Evolutionary conservation across 2,329 filamentous ascomycete species (phyloP).

Genomic region (Truncatella angustata): DNA sequence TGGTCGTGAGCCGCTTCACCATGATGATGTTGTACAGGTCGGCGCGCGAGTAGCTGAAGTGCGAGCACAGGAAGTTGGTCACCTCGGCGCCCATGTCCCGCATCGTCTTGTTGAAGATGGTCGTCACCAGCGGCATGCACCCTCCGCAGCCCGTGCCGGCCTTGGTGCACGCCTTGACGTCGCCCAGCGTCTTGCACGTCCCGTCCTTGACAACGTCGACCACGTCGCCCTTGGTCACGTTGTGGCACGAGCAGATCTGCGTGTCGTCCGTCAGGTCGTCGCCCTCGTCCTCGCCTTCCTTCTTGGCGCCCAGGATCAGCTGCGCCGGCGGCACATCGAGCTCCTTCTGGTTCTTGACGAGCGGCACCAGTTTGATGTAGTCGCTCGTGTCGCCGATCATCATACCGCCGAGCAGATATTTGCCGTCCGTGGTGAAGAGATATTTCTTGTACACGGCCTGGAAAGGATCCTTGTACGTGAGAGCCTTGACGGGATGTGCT

Average conservation of each 20-base stretch:
- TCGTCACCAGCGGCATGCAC: constrained; percentile 83
- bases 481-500: constrained; percentile 68
- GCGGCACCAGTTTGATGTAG: constrained; percentile 83
- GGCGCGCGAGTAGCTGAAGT: constrained; percentile 79
- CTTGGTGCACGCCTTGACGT: constrained; percentile 88
- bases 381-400: constrained; percentile 94
- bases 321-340: constrained; percentile 77
- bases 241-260: constrained; percentile 91
- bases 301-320: constrained; percentile 77
- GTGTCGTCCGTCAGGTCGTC: constrained; percentile 82
- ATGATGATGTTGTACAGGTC: constrained; percentile 90
- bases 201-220: constrained; percentile 71
- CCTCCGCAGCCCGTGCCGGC: constrained; percentile 88
- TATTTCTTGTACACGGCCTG: constrained; percentile 91
- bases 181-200: constrained; percentile 75
- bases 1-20: constrained; percentile 72
- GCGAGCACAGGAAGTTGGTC: constrained; percentile 80
- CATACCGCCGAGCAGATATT: constrained; percentile 91
- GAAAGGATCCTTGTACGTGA: constrained; percentile 89
- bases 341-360: constrained; percentile 80
- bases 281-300: constrained; percentile 69
- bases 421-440: constrained; percentile 84
- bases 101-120: constrained; percentile 90
- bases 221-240: constrained; percentile 83
- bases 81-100: constrained; percentile 81